Evolutionary conservation across 768 basidiomycete species (phyloP).

Genomic region (Rhodotorula taiwanensis): DNA sequence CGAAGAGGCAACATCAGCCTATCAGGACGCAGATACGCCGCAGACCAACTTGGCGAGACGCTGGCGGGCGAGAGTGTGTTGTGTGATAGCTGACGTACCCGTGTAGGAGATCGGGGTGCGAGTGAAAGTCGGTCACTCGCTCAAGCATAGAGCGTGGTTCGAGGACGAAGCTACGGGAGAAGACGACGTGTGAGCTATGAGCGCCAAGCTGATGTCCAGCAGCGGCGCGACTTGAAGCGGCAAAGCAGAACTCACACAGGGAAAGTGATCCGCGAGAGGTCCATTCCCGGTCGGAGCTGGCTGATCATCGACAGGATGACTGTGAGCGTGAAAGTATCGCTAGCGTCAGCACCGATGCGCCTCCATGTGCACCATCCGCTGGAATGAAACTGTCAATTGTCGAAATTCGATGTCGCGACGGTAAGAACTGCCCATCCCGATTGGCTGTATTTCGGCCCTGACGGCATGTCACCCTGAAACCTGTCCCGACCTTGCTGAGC

Average conservation of each 20-base stretch:
- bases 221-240: neutral
- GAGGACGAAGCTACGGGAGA: constrained; percentile 67
- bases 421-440: too few species aligned
- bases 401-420: too few species aligned
- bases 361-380: neutral
- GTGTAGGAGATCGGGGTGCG: constrained; percentile 94
- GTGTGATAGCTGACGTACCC: constrained; percentile 57
- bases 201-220: neutral
- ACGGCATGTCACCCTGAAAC: too few species aligned
- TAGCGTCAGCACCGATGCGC: neutral
- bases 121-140: constrained; percentile 98
- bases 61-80: neutral
- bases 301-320: neutral
- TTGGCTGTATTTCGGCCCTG: too few species aligned
- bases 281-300: constrained; percentile 10
- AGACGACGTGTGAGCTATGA: constrained; percentile 8
- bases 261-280: constrained; percentile 62
- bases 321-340: neutral
- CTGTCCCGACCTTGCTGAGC: too few species aligned
- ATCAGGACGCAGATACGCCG: neutral
- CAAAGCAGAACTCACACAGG: constrained; percentile 46
- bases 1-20: too few species aligned
- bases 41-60: too few species aligned
- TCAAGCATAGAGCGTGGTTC: constrained; percentile 97
- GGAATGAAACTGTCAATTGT: too few species aligned